phyloP scores from a whole-genome alignment of 2,329 filamentous ascomycete genomes.

The Raffaelea albimanens region DNA sequence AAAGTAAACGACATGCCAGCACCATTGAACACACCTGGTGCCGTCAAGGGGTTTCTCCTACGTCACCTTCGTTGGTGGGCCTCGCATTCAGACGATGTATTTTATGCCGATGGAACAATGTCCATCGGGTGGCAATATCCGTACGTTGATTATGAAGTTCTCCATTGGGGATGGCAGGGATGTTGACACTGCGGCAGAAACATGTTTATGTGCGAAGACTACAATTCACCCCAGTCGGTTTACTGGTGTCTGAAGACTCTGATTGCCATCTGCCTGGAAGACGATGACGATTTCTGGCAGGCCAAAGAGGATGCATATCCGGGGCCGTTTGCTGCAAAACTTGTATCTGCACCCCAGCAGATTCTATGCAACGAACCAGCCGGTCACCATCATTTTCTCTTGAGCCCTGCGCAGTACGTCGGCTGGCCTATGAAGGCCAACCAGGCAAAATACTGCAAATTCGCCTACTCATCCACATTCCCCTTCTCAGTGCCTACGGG shows the following conservation, averaged over 20 bases:
- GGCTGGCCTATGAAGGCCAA: slow-evolving; percentile 22
- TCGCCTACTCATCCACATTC: slow-evolving; percentile 32
- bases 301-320: slow-evolving; percentile 27
- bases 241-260: slow-evolving; percentile 47
- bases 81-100: slow-evolving; percentile 23
- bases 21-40: slow-evolving; percentile 16
- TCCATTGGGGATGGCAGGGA: too few species aligned
- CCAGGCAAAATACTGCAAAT: slow-evolving; percentile 29
- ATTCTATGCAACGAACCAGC: slow-evolving; percentile 25
- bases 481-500: slow-evolving; percentile 26
- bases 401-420: slow-evolving; percentile 25
- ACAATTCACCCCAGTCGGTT: slow-evolving; percentile 46
- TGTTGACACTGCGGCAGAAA: too few species aligned
- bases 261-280: slow-evolving; percentile 26
- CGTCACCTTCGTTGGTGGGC: slow-evolving; percentile 35
- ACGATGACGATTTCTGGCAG: slow-evolving; percentile 34
- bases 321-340: background rate
- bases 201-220: slow-evolving; percentile 46
- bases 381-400: slow-evolving; percentile 25
- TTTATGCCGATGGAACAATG: slow-evolving; percentile 31
- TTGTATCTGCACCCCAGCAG: slow-evolving; percentile 22
- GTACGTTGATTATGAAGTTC: background rate
- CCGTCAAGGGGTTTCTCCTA: slow-evolving; percentile 31
- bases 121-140: slow-evolving; percentile 26
- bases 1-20: background rate